phyloP scores from a whole-genome alignment of 768 basidiomycete species.

The Tylopilus subfusipes region DNA sequence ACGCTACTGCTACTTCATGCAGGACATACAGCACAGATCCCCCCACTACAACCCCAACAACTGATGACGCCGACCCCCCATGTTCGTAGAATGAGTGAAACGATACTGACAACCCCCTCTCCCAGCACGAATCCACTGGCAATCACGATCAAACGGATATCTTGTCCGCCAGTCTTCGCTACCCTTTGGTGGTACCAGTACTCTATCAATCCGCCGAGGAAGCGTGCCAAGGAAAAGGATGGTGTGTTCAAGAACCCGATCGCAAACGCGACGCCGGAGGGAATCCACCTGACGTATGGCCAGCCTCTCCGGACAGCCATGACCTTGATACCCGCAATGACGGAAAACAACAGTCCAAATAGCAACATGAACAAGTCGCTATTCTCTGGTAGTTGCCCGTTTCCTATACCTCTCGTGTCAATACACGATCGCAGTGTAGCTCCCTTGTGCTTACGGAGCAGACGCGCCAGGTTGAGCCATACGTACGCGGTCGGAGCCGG shows the following conservation, averaged over 20 bases:
- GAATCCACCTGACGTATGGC: slow-evolving; percentile 72
- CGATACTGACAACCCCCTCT: slow-evolving; percentile 85
- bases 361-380: slow-evolving; percentile 73
- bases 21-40: slow-evolving; percentile 69
- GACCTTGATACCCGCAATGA: slow-evolving; percentile 65
- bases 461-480: slow-evolving; percentile 76
- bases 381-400: slow-evolving; percentile 78
- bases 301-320: slow-evolving; percentile 46
- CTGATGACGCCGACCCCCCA: slow-evolving; percentile 71
- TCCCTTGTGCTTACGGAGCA: slow-evolving; percentile 53
- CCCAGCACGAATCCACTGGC: slow-evolving; percentile 96
- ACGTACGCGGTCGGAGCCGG: slow-evolving; percentile 95
- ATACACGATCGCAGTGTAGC: background rate
- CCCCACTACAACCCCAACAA: slow-evolving; percentile 84
- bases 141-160: slow-evolving; percentile 77
- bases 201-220: slow-evolving; percentile 84
- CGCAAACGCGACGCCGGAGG: slow-evolving; percentile 92
- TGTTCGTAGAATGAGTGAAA: slow-evolving; percentile 71
- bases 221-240: slow-evolving; percentile 86
- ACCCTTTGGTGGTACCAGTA: slow-evolving; percentile 57
- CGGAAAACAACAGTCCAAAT: slow-evolving; percentile 70
- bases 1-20: slow-evolving; percentile 22
- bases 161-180: slow-evolving; percentile 47
- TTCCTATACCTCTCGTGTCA: slow-evolving; percentile 44
- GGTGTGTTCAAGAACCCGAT: slow-evolving; percentile 96